Percentiles rank a stretch among this genome's conserved stretches.
Evolutionary conservation across 2,329 filamentous ascomycete species (phyloP).

Genomic region (Apiospora rasikravindrae): DNA sequence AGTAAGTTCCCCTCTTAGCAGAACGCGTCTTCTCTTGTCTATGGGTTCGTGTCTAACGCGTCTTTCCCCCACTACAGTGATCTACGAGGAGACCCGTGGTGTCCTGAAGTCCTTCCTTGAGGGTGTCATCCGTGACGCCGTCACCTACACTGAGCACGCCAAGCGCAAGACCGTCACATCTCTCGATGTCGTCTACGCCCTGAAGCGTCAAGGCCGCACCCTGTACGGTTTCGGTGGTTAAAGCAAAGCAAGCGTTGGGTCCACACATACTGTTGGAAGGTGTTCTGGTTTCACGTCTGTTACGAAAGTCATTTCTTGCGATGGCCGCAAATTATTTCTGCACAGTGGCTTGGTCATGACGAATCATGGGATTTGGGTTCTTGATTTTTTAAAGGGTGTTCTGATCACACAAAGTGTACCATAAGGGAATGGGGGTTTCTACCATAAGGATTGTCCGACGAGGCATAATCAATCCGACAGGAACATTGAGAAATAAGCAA

Average conservation of each 20-base stretch:
- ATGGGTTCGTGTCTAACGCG: constrained; percentile 19
- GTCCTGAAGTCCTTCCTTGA: constrained; percentile 86
- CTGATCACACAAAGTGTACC: constrained; percentile 38
- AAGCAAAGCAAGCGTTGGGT: constrained; percentile 27
- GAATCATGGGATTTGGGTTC: constrained; percentile 41
- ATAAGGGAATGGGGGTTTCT: constrained; percentile 38
- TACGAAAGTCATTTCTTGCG: constrained; percentile 42
- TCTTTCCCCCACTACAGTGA: constrained; percentile 54
- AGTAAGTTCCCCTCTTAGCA: constrained; percentile 60
- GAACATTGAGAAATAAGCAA: constrained; percentile 15
- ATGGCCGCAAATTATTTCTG: constrained; percentile 33
- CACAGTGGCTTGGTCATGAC: constrained; percentile 40
- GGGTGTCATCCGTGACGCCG: constrained; percentile 78
- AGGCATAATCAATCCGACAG: constrained; percentile 37
- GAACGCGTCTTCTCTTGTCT: not conserved
- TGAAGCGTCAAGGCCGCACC: constrained; percentile 69
- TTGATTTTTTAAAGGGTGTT: constrained; percentile 41
- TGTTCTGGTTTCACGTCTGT: constrained; percentile 39
- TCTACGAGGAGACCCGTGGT: constrained; percentile 84
- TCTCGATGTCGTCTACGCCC: constrained; percentile 67
- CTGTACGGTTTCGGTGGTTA: constrained; percentile 74
- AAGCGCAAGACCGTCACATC: constrained; percentile 77
- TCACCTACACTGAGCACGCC: constrained; percentile 84
- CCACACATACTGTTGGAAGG: constrained; percentile 25
- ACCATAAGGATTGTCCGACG: constrained; percentile 35